Evolutionary conservation across 345 rosid species (phyloP).

Genomic region (Eutrema heterophyllum): DNA sequence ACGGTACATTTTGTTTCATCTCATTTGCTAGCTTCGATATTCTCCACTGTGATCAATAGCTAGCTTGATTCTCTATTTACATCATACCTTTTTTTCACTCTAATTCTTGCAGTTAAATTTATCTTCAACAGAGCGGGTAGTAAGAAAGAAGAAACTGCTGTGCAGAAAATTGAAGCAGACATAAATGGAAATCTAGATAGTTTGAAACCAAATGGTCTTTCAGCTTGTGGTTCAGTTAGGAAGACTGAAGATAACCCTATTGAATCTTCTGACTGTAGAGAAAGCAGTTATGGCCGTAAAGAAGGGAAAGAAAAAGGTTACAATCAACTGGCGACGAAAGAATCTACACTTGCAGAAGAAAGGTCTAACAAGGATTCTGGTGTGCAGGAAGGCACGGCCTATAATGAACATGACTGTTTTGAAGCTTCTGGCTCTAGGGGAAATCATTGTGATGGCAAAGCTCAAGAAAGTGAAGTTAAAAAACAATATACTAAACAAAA

Average conservation of each 20-base stretch:
- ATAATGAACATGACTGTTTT: neutral
- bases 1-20: slow-evolving; percentile 44
- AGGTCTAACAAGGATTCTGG: slow-evolving; percentile 11
- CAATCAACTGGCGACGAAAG: slow-evolving; percentile 12
- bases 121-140: slow-evolving; percentile 46
- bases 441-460: slow-evolving; percentile 14
- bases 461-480: slow-evolving; percentile 23
- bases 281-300: slow-evolving; percentile 9
- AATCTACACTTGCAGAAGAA: slow-evolving; percentile 23
- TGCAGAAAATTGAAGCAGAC: slow-evolving; percentile 22
- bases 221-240: slow-evolving; percentile 22
- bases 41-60: slow-evolving; percentile 7
- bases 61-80: slow-evolving; percentile 9
- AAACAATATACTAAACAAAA: slow-evolving; percentile 19
- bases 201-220: slow-evolving; percentile 20
- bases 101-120: slow-evolving; percentile 57
- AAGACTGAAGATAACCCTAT: neutral
- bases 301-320: slow-evolving; percentile 21
- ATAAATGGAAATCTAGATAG: slow-evolving; percentile 5
- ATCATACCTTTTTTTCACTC: slow-evolving; percentile 24
- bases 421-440: slow-evolving; percentile 13
- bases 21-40: neutral
- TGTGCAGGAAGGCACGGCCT: neutral
- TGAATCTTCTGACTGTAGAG: slow-evolving; percentile 15
- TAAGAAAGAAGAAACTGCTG: slow-evolving; percentile 26